Evolutionary conservation across 495 filamentous ascomycete species (phyloP).

Genomic region (Hypoxylon perforatum): DNA sequence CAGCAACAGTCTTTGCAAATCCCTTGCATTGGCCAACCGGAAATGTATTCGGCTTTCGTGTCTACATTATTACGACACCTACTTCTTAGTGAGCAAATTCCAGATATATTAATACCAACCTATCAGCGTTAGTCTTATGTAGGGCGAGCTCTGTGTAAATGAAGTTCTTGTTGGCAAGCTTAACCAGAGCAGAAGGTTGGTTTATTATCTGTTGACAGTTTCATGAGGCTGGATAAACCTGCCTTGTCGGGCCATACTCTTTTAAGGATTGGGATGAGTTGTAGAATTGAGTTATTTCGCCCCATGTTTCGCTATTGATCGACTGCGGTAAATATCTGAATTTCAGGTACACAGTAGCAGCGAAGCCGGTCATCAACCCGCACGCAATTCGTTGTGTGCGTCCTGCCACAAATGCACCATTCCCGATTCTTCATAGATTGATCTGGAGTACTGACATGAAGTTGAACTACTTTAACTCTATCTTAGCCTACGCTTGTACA

Average conservation of each 20-base stretch:
- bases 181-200: too few relatives aligned
- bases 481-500: not conserved
- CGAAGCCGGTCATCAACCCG: not conserved
- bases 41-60: too few relatives aligned
- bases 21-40: slow-evolving; percentile 1
- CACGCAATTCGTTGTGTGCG: not conserved
- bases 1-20: not conserved
- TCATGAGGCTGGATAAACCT: slow-evolving; percentile 5
- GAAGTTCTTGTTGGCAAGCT: not conserved
- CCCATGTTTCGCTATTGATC: not conserved
- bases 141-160: too few relatives aligned
- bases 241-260: slow-evolving; percentile 3
- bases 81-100: too few relatives aligned
- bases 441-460: slow-evolving; percentile 1
- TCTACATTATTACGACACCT: too few relatives aligned
- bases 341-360: not conserved
- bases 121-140: too few relatives aligned
- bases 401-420: slow-evolving; percentile 6
- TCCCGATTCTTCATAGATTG: not conserved
- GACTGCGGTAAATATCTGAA: not conserved
- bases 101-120: too few relatives aligned
- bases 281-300: not conserved
- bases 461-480: not conserved
- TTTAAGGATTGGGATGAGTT: not conserved
- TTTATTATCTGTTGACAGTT: not conserved